phyloP scores from a whole-genome alignment of 2,329 filamentous ascomycete genomes.

The Apiospora rasikravindrae region DNA sequence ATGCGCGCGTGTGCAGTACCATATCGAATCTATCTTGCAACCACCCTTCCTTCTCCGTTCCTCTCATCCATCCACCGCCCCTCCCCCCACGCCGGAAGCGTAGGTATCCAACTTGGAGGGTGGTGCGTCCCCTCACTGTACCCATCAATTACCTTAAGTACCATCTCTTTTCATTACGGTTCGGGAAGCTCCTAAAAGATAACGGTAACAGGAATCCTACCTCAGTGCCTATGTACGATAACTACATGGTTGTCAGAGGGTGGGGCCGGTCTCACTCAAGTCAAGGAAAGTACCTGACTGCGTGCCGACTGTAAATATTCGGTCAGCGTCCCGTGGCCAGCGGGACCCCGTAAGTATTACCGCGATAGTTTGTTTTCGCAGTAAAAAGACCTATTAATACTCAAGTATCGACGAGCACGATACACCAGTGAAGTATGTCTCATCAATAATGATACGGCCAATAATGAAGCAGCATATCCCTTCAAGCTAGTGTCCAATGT shows the following conservation, averaged over 20 bases:
- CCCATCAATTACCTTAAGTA: background rate
- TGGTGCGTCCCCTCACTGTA: background rate
- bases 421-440: background rate
- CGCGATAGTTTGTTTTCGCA: background rate
- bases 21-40: background rate
- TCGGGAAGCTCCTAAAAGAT: background rate
- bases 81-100: background rate
- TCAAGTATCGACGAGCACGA: background rate
- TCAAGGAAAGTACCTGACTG: background rate
- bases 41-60: background rate
- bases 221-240: background rate
- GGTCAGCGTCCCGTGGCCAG: background rate
- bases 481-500: background rate
- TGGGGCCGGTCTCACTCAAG: background rate
- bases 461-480: background rate
- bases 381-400: background rate
- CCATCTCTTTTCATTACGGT: background rate
- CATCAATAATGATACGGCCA: background rate
- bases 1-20: background rate
- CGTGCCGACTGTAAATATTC: background rate
- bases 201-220: background rate
- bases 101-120: background rate
- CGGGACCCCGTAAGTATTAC: background rate
- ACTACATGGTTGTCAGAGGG: background rate
- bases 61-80: background rate